Percentiles rank a stretch among this genome's conserved stretches.
These are phyloP conservation scores for Solanum chiquidenum DNA, from an alignment of 257 asterid genomes.

Conservation along the genomic window DNA sequence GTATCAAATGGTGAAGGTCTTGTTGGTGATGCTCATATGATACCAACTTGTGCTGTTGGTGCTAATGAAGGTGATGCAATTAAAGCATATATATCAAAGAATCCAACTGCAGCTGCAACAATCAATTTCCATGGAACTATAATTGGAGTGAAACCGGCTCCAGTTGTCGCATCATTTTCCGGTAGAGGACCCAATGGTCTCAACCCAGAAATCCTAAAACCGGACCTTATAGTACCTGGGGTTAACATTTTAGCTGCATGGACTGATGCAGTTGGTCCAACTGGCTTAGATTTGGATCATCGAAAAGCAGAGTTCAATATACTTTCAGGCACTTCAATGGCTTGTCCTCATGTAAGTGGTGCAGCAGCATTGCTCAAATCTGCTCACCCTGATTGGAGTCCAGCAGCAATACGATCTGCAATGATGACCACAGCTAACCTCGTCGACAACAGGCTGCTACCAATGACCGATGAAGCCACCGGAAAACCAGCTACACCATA, in stretches of 20 bases:
- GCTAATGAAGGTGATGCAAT: conserved; percentile 63
- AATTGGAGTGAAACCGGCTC: conserved; percentile 80
- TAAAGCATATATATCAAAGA: conserved; percentile 40
- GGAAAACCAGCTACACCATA: conserved; percentile 68
- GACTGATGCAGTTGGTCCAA: conserved; percentile 90
- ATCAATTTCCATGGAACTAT: conserved; percentile 62
- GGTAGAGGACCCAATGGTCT: conserved; percentile 85
- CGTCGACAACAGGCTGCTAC: conserved; percentile 33
- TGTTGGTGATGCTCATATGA: conserved; percentile 81
- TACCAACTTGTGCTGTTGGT: conserved; percentile 84
- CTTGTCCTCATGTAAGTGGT: conserved; percentile 95
- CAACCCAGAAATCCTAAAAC: conserved; percentile 83
- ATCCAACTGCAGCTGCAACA: conserved; percentile 47
- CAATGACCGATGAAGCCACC: conserved; percentile 66
- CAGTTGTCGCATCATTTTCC: conserved; percentile 89
- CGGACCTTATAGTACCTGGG: conserved; percentile 89
- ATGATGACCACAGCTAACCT: conserved; percentile 87
- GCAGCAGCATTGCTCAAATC: conserved; percentile 95
- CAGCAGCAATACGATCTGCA: conserved; percentile 84
- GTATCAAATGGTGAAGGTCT: conserved; percentile 86
- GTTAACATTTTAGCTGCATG: conserved; percentile 91
- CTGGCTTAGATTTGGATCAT: conserved; percentile 63
- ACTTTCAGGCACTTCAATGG: conserved; percentile 92
- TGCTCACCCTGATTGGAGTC: conserved; percentile 97
- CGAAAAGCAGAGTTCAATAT: conserved; percentile 79